Evolutionary conservation across 441 rosid genomes (phyloP).

Genomic region (Populus hybrid): DNA sequence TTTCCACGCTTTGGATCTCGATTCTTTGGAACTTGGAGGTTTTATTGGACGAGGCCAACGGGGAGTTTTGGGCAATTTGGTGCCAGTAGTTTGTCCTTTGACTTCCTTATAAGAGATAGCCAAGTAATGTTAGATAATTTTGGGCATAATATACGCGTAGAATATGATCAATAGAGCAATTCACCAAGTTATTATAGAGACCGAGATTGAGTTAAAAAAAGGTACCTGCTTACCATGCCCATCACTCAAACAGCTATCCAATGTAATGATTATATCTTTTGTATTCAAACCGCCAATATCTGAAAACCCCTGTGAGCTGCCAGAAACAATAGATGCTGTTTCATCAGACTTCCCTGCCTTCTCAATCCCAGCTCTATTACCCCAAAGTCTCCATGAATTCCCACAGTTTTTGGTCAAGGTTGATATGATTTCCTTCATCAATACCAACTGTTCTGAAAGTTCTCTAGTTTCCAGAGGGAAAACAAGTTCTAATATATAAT

Average conservation of each 20-base stretch:
- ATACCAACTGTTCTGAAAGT: not conserved
- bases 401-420: not conserved
- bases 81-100: not conserved
- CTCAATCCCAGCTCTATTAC: not conserved
- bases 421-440: not conserved
- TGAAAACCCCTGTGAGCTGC: too few species aligned
- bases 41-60: not conserved
- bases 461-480: not conserved
- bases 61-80: not conserved
- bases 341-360: not conserved
- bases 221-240: too few species aligned
- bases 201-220: too few species aligned
- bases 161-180: too few species aligned
- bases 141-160: not conserved
- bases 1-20: not conserved
- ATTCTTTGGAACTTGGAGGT: not conserved
- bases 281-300: too few species aligned
- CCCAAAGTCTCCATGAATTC: not conserved
- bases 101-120: not conserved
- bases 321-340: too few species aligned
- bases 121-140: not conserved
- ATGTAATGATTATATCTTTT: too few species aligned
- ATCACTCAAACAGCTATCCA: too few species aligned
- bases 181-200: too few species aligned
- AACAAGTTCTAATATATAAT: not conserved